A percentile compares a stretch with the other conserved stretches of the same genome.
These are phyloP conservation scores for Alternaria atra DNA, from an alignment of 2,329 filamentous ascomycete genomes.

Conservation along the genomic window DNA sequence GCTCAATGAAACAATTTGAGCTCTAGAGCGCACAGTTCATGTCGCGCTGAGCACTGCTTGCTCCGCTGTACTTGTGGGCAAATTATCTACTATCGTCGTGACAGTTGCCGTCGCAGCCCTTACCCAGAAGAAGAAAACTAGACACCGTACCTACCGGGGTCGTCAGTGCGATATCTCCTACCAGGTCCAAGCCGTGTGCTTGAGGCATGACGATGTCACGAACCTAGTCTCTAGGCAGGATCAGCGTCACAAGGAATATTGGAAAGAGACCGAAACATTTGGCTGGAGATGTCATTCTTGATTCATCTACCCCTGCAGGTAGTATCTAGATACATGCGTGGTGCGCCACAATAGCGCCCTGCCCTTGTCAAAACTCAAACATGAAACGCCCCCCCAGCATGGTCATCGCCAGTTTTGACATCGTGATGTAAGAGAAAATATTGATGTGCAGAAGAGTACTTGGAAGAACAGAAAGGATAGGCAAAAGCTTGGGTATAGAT, in stretches of 20 bases:
- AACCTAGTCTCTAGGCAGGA: conserved; percentile 1
- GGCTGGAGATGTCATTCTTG: conserved; percentile 28
- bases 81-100: conserved; percentile 10
- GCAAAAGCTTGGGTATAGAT: conserved; percentile 16
- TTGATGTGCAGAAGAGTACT: conserved; percentile 19
- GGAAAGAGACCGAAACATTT: conserved; percentile 12
- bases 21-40: neutral
- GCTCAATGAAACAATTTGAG: conserved; percentile 10
- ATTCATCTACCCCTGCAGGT: conserved; percentile 34
- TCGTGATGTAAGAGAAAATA: conserved; percentile 25
- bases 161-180: conserved; percentile 3
- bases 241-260: conserved; percentile 23
- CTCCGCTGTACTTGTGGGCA: neutral
- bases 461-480: conserved; percentile 9
- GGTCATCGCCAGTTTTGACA: conserved; percentile 22
- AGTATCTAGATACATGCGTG: conserved; percentile 34
- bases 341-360: conserved; percentile 35
- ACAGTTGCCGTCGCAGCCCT: conserved; percentile 15
- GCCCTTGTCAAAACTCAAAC: conserved; percentile 21
- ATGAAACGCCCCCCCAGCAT: conserved; percentile 40
- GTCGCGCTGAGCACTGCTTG: conserved; percentile 2
- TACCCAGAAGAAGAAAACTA: neutral
- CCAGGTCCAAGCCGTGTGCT: conserved; percentile 1
- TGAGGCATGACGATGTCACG: conserved; percentile 15
- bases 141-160: neutral